Base-by-base conservation (phyloP, 768 basidiomycete species). In the Bullera alba region DNA sequence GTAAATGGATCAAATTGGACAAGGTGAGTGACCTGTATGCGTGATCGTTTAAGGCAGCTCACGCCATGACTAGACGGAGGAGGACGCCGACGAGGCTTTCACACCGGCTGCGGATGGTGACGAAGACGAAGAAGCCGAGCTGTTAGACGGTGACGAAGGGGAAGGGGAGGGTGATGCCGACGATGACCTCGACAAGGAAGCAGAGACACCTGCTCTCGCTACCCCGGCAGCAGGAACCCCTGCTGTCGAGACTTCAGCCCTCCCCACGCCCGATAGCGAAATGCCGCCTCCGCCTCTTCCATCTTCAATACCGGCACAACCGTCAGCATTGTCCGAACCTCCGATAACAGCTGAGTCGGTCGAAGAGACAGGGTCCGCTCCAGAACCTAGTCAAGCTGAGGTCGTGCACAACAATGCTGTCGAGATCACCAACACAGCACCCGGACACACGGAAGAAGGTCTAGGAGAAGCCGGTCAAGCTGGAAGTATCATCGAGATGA, bases 1-100 rank as follows among this genome's bases (percentile, higher is more conserved):
- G 61, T 34, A 63, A 61, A 60, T 67, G 65, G 65, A 60, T 67
- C 12, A 42, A 60, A 46, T 41, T 59, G 2, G 51, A 61, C 15
- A 53, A 57, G 46, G 54, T 53, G 17, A 38, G 51, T 25, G 15
- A 37, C 17, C 22, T 14, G 12, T 46, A 26, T 7, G 32, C 10
- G 19, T 12, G 26, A 46, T 10, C 14, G 10, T 26, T 10, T 21
- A 30, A 34, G 6, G 15, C 29, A n/a, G n/a, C n/a, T n/a, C n/a
- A n/a, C n/a, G n/a, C n/a, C n/a, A n/a, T 41, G 17, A 6, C 21
- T 25, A 37, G 29, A 36, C 17, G 25, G 34, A 48, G 25, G n/a
- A 29, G 16, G 28, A 28, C 34, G 27, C 27, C 26, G 14, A 35
- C 23, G 49, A 42, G 15, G 39, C 52, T 14, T 28, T 48, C 49